Evolutionary conservation across 2,329 filamentous ascomycete genomes (phyloP).

Genomic region (Trichoderma gracile): DNA sequence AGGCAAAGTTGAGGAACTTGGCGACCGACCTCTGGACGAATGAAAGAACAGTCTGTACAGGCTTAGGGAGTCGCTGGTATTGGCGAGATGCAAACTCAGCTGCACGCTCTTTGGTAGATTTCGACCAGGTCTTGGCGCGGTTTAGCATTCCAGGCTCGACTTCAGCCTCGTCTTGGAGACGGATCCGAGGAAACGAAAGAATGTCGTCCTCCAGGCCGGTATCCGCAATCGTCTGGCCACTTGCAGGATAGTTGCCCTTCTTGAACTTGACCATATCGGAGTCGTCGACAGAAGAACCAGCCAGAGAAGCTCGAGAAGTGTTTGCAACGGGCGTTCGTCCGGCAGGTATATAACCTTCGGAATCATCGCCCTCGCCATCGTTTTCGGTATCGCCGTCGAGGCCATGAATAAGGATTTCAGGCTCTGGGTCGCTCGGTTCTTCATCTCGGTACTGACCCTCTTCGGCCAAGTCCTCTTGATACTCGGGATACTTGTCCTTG

Average conservation of each 20-base stretch:
- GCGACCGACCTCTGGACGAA: constrained; percentile 39
- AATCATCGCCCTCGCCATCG: constrained; percentile 42
- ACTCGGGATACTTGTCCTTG: constrained; percentile 69
- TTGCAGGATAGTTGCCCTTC: constrained; percentile 32
- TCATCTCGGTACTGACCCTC: constrained; percentile 58
- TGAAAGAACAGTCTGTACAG: constrained; percentile 42
- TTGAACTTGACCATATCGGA: constrained; percentile 31
- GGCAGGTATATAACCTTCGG: constrained; percentile 54
- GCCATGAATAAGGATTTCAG: constrained; percentile 45
- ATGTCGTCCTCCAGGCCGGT: constrained; percentile 51
- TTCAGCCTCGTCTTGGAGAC: constrained; percentile 45
- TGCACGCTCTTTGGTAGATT: constrained; percentile 31
- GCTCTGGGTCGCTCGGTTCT: constrained; percentile 46
- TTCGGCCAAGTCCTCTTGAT: constrained; percentile 55
- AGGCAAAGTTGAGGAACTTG: constrained; percentile 65
- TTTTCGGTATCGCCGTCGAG: constrained; percentile 43
- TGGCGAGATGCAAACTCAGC: constrained; percentile 32
- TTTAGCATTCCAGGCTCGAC: constrained; percentile 34
- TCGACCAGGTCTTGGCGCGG: constrained; percentile 41
- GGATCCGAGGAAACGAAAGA: constrained; percentile 62
- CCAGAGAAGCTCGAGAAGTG: constrained; percentile 52
- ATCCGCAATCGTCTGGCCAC: constrained; percentile 24
- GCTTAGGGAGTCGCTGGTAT: constrained; percentile 45
- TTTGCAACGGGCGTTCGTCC: constrained; percentile 57
- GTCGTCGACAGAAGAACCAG: constrained; percentile 49